Base-by-base conservation (phyloP, 805 yeast species). In the Candida stauntonica region DNA sequence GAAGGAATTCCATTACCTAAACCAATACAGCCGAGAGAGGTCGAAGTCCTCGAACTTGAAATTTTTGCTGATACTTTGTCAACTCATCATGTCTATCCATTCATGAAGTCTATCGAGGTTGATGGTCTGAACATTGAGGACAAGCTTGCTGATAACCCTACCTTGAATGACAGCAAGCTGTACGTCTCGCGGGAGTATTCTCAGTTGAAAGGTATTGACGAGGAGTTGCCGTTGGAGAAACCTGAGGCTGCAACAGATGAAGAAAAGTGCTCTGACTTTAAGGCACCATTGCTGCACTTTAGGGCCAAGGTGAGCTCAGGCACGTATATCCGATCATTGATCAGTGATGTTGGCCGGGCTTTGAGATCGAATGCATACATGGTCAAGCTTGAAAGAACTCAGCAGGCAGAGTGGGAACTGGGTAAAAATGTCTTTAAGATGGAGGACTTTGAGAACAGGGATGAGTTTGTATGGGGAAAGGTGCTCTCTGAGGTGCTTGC, bases 251-350 rank as follows among this genome's bases (percentile, higher is more conserved):
- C 26, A 3, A 67, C 67, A 16, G 66, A 65, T 6, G 46, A 45
- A 3, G 58, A 54, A 17, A 47, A 52, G 23, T 69, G 69, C 3
- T 72, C 66, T 2, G 52, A 46, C 3, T 71, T 67, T 41, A 68
- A 73, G 45, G 79, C 86, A 3, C 93, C 94, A 2, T 51, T 82
- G 34, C 52, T 91, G 18, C 89, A 83, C 51, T 76, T 93, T 48
- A 73, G 72, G 13, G 76, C 94, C 4, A 72, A 75, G 26, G 99
- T 91, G 1, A 83, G 96, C 1, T 87, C 97, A 0, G 99, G 99
- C 2, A 93, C 98, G 0, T 93, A 93, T 54, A 88, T 93, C 34
- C 73, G 99, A 48, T 83, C 96, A 3, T 64, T 93, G 38, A 71
- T 93, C 34, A 86, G 95, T 61, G 99, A 93, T 54, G 68, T 86